Evolutionary conservation across 2,329 filamentous ascomycete species (phyloP).

Genomic region (Cladophialophora immunda): DNA sequence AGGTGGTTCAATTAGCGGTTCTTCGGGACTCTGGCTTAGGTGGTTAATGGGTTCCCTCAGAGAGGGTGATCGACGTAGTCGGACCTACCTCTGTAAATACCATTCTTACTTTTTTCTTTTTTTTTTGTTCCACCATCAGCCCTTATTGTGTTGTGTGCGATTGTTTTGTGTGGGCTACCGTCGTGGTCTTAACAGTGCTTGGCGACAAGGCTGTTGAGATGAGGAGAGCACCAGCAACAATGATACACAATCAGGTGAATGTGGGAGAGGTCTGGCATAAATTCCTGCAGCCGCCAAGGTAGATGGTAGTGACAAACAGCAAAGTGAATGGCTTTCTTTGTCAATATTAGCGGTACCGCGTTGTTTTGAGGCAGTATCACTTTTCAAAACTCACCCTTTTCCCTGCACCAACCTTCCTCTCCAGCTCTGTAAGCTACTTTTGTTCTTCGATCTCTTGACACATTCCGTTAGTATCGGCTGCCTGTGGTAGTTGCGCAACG

Average conservation of each 20-base stretch:
- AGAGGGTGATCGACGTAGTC: neutral
- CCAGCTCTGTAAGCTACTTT: too few species aligned
- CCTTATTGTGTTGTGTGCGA: neutral
- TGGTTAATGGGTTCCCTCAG: neutral
- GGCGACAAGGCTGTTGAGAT: neutral
- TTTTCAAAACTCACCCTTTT: neutral
- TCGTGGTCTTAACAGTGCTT: neutral
- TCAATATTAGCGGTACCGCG: neutral
- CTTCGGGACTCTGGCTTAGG: conserved; percentile 8
- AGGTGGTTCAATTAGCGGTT: conserved; percentile 3
- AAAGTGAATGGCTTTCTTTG: neutral
- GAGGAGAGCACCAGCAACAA: neutral
- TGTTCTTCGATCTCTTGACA: neutral
- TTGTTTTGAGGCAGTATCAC: neutral
- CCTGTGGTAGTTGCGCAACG: neutral
- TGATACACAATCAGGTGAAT: neutral
- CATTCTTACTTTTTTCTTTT: neutral
- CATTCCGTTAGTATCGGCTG: neutral
- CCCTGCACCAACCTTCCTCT: neutral
- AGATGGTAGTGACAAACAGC: neutral
- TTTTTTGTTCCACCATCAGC: neutral
- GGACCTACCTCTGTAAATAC: neutral
- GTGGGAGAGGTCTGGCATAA: neutral
- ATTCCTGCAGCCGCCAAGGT: neutral
- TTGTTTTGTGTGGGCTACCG: neutral